phyloP scores from a whole-genome alignment of 176 grass and related monocot species.

The Eleusine indica region DNA sequence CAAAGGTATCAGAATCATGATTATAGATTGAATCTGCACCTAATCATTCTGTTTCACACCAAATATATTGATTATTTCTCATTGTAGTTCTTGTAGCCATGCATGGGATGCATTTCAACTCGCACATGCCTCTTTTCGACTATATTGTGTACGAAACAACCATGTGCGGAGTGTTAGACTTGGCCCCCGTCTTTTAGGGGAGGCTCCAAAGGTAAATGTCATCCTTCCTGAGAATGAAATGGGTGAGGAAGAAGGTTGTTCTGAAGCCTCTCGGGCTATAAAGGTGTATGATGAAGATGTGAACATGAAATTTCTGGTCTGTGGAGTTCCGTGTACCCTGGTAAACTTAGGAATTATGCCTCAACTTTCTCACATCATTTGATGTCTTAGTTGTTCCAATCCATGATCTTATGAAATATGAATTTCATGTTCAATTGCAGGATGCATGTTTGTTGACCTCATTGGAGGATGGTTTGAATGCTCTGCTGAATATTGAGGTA shows the following conservation, averaged over 20 bases:
- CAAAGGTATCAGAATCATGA: conserved; percentile 54
- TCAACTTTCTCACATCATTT: conserved; percentile 5
- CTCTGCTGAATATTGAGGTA: conserved; percentile 80
- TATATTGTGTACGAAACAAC: conserved; percentile 59
- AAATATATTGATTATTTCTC: conserved; percentile 32
- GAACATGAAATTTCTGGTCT: conserved; percentile 64
- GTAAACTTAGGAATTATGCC: conserved; percentile 37
- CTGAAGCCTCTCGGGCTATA: conserved; percentile 46
- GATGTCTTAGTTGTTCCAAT: conserved; percentile 7
- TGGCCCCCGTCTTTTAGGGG: conserved; percentile 65
- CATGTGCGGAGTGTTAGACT: conserved; percentile 32
- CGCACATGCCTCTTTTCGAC: conserved; percentile 67
- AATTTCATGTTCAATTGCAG: conserved; percentile 37
- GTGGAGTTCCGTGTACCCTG: conserved; percentile 56
- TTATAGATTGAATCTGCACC: neutral
- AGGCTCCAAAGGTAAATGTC: conserved; percentile 63
- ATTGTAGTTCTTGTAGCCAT: conserved; percentile 73
- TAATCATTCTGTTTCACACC: conserved; percentile 25
- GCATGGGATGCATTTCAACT: conserved; percentile 86
- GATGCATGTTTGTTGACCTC: conserved; percentile 66
- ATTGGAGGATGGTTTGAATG: conserved; percentile 73
- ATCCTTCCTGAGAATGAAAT: conserved; percentile 33
- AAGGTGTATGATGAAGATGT: conserved; percentile 65
- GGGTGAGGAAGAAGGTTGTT: conserved; percentile 46
- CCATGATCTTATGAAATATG: neutral